phyloP scores from a whole-genome alignment of 2,329 filamentous ascomycete species.

The Knufia fluminis region DNA sequence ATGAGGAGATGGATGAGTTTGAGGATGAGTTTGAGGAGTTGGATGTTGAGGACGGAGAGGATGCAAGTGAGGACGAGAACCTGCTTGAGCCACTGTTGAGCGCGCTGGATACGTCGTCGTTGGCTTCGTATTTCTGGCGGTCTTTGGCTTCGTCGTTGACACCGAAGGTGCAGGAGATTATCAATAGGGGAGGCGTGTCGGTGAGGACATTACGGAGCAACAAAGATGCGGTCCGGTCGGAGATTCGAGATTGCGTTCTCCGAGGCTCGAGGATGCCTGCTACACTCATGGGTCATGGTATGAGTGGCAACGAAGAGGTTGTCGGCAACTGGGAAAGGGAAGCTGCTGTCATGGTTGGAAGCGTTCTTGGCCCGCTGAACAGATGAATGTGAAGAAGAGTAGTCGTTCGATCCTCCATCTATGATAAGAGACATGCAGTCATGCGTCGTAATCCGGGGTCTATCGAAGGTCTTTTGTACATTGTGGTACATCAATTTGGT shows the following conservation, averaged over 20 bases:
- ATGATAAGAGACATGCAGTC: too few species aligned
- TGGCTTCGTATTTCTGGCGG: constrained; percentile 90
- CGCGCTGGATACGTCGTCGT: constrained; percentile 74
- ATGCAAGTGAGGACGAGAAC: constrained; percentile 28
- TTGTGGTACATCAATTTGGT: neutral
- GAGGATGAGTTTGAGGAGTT: constrained; percentile 9
- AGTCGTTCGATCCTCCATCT: too few species aligned
- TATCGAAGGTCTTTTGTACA: constrained; percentile 6
- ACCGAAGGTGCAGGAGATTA: constrained; percentile 71
- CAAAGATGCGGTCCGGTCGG: constrained; percentile 62
- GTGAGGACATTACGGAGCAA: constrained; percentile 73
- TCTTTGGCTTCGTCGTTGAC: constrained; percentile 71
- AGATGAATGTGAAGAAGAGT: constrained; percentile 9
- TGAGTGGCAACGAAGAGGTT: constrained; percentile 40
- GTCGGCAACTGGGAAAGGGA: constrained; percentile 71
- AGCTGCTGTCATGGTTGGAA: constrained; percentile 87
- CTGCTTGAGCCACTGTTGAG: constrained; percentile 65
- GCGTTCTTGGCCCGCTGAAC: constrained; percentile 55
- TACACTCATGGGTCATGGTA: constrained; percentile 26
- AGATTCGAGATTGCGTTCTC: constrained; percentile 73
- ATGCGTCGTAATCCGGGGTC: too few species aligned
- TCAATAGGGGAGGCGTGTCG: constrained; percentile 71
- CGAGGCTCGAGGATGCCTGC: constrained; percentile 62
- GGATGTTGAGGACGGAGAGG: constrained; percentile 11
- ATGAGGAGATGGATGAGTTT: constrained; percentile 10